Percentiles rank a stretch among this genome's conserved stretches.
Conservation (phyloP, 805 yeast genomes). For the Sungouiozyma ichnusensis region DNA sequence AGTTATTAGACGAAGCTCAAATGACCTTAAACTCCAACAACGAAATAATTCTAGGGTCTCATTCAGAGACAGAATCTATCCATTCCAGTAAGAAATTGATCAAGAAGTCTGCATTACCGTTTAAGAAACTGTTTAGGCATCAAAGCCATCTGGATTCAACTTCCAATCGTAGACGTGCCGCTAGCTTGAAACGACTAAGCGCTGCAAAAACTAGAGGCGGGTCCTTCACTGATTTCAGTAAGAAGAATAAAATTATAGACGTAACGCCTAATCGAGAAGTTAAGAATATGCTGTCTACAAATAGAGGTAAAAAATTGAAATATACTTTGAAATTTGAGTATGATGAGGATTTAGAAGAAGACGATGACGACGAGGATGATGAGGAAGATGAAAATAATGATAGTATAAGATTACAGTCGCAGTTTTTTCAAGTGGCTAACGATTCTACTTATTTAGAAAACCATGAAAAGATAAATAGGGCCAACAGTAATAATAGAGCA, state of each 20-base stretch:
- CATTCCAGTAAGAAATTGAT: slow-evolving; percentile 8
- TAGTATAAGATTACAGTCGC: slow-evolving; percentile 12
- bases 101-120: slow-evolving; percentile 12
- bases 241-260: background rate
- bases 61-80: slow-evolving; percentile 8
- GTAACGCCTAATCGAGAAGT: background rate
- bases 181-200: background rate
- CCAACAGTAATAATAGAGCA: background rate
- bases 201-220: background rate
- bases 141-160: slow-evolving; percentile 4
- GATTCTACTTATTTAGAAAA: background rate
- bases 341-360: slow-evolving; percentile 24
- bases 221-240: background rate
- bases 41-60: slow-evolving; percentile 2
- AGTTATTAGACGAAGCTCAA: background rate
- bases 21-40: background rate
- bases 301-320: slow-evolving; percentile 3
- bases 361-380: slow-evolving; percentile 27
- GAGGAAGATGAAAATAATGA: slow-evolving; percentile 18
- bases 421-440: slow-evolving; percentile 17
- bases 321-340: slow-evolving; percentile 25
- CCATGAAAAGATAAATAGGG: background rate
- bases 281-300: background rate
- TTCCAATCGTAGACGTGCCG: background rate
- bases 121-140: slow-evolving; percentile 19